A percentile compares a stretch with the other conserved stretches of the same genome.
Evolutionary conservation across 371 early-diverging fungal species (phyloP).

Genomic region (Mucor mucedo): DNA sequence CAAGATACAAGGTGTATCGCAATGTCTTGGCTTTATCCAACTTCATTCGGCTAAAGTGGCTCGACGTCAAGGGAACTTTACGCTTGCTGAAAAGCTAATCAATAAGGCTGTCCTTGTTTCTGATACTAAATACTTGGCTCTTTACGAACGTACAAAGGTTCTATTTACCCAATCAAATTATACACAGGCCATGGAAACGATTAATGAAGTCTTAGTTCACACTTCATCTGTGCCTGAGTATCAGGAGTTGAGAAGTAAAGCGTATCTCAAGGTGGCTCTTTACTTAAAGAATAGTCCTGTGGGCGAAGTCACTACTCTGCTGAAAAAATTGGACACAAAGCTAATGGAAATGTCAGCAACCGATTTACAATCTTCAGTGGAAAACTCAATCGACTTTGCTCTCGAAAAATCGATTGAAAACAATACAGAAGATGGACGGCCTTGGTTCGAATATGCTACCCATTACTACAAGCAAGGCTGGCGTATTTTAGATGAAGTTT

Average conservation of each 20-base stretch:
- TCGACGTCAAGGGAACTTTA: constrained; percentile 34
- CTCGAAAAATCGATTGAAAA: constrained; percentile 38
- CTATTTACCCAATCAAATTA: constrained; percentile 23
- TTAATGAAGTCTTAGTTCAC: constrained; percentile 22
- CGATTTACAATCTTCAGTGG: constrained; percentile 36
- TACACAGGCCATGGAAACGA: constrained; percentile 26
- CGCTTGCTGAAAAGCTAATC: constrained; percentile 27
- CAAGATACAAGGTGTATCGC: neutral
- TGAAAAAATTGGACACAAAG: constrained; percentile 8
- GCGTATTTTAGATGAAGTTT: constrained; percentile 62
- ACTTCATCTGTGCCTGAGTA: constrained; percentile 9
- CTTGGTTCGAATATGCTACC: constrained; percentile 70
- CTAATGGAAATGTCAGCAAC: constrained; percentile 5
- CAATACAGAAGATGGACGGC: constrained; percentile 40
- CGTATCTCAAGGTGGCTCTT: constrained; percentile 33
- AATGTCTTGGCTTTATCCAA: constrained; percentile 9
- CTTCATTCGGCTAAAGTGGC: constrained; percentile 41
- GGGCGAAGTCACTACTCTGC: constrained; percentile 7
- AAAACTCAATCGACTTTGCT: constrained; percentile 31
- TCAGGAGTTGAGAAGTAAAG: constrained; percentile 31
- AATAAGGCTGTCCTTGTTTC: constrained; percentile 14
- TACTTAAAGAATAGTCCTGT: constrained; percentile 32
- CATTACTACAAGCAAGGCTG: constrained; percentile 68
- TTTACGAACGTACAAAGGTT: constrained; percentile 37
- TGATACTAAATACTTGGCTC: constrained; percentile 20